These are phyloP conservation scores for Ogataea paradorogensis DNA, from an alignment of 805 yeast genomes.

Conservation along the genomic window DNA sequence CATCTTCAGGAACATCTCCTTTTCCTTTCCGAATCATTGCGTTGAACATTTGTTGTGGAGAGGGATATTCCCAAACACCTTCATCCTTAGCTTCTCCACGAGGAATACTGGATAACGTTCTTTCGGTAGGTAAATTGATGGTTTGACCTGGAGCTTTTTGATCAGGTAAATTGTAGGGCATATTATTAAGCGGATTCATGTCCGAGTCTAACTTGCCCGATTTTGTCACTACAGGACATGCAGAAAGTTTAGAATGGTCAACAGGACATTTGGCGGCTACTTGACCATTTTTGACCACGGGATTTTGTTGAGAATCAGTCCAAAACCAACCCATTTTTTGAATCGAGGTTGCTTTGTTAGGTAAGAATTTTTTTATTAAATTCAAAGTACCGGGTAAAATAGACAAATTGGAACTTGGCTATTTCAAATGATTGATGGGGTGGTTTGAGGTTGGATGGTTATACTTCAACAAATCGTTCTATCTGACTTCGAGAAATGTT, in stretches of 20 bases:
- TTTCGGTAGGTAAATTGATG: constrained; percentile 72
- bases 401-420: too few relatives aligned
- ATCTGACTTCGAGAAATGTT: too few relatives aligned
- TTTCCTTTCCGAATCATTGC: constrained; percentile 97
- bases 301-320: constrained; percentile 45
- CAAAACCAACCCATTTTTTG: constrained; percentile 79
- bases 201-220: constrained; percentile 30
- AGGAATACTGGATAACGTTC: constrained; percentile 84
- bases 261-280: constrained; percentile 27
- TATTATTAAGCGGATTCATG: constrained; percentile 82
- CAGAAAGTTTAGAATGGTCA: constrained; percentile 22
- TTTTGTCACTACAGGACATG: constrained; percentile 36
- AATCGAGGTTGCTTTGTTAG: background rate
- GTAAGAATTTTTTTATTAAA: too few relatives aligned
- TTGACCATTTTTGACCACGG: background rate
- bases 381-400: too few relatives aligned
- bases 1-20: constrained; percentile 88
- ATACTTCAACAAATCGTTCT: too few relatives aligned
- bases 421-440: too few relatives aligned
- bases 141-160: constrained; percentile 77
- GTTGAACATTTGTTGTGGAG: constrained; percentile 98
- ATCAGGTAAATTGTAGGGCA: constrained; percentile 73
- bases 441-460: too few relatives aligned
- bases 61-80: constrained; percentile 97
- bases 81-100: constrained; percentile 61